Base-by-base conservation (phyloP, 768 basidiomycete genomes). In the Mycena epipterygia region DNA sequence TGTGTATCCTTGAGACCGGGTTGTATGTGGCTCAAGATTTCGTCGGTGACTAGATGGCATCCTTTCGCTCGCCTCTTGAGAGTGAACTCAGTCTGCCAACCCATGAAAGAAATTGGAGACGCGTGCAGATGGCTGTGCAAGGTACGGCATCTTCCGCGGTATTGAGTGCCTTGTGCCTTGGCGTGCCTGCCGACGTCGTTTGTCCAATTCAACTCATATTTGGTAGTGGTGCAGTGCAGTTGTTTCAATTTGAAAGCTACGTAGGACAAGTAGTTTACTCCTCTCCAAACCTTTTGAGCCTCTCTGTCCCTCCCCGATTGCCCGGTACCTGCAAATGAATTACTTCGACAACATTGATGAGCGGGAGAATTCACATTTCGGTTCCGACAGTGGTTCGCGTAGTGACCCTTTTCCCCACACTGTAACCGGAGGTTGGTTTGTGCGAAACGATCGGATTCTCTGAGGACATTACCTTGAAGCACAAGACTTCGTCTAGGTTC, bases 351-450 rank as follows among this genome's bases (percentile, higher is more conserved):
- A 33, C 39, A 33, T 7, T 44, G 0, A 17, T 27, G 41, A 11
- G 6, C 16, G 57, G 33, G 30, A 44, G 37, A 17, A 35, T 64
- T 32, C 59, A 63, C 92, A 78, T 96, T 96, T 64, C 93, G 85
- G 79, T 96, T 96, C 46, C 92, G 89, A 81, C 97, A 98, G 75
- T 94, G 91, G 78, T 98, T 97, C 23, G 97, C 97, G 77, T 97
- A 97, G 78, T 99, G 97, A 1, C 97, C 97, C 74, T 93, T 92
- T 79, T 95, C 91, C 41, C 95, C 95, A 76, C 96, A 98, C 92
- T 95, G 71, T 7, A 73, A 65, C n/a, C n/a, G 57, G 64, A 35
- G 41, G 33, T 49, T 44, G 63, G 46, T 46, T 23, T 7, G 5
- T 59, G 42, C 23, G 52, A 53, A 56, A 16, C 11, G 59, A 61